phyloP scores from a whole-genome alignment of 805 yeast genomes.

The Brettanomyces bruxellensis region DNA sequence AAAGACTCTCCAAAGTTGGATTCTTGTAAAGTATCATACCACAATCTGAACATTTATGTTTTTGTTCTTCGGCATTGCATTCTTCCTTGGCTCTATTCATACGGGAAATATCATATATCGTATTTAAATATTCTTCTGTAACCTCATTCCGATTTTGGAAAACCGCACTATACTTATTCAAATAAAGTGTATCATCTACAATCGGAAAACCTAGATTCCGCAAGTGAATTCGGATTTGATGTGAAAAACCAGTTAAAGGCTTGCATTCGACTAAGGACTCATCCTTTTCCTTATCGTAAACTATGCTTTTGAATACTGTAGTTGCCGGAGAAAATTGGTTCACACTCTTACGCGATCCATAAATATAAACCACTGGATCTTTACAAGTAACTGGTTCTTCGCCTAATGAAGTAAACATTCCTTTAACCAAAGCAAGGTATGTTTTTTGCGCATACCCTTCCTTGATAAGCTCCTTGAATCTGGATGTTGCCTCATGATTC shows the following conservation, averaged over 20 bases:
- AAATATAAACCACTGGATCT: constrained; percentile 28
- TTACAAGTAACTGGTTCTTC: constrained; percentile 15
- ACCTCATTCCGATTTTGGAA: constrained; percentile 2
- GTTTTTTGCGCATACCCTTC: constrained; percentile 18
- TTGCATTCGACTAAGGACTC: constrained; percentile 35
- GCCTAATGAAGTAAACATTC: constrained; percentile 27
- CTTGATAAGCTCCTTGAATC: not conserved
- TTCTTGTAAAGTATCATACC: constrained; percentile 19
- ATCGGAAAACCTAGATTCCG: constrained; percentile 33
- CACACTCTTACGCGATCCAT: constrained; percentile 15
- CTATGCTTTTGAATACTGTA: constrained; percentile 12
- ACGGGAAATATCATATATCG: constrained; percentile 8
- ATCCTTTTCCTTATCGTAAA: constrained; percentile 18
- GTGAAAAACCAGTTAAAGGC: constrained; percentile 43
- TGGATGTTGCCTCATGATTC: constrained; percentile 5
- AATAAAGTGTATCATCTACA: constrained; percentile 23
- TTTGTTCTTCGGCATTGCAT: constrained; percentile 3
- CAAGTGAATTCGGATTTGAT: constrained; percentile 47
- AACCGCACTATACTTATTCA: constrained; percentile 7
- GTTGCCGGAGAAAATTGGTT: constrained; percentile 11
- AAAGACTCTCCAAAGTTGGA: constrained; percentile 19
- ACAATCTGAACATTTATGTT: constrained; percentile 25
- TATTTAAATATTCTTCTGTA: constrained; percentile 2
- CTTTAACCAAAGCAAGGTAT: constrained; percentile 34
- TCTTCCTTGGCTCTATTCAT: constrained; percentile 11